A percentile compares a stretch with the other conserved stretches of the same genome.
These are phyloP conservation scores for Ustilago trichophora DNA, from an alignment of 1,284 basidiomycete species.

Conservation along the genomic window DNA sequence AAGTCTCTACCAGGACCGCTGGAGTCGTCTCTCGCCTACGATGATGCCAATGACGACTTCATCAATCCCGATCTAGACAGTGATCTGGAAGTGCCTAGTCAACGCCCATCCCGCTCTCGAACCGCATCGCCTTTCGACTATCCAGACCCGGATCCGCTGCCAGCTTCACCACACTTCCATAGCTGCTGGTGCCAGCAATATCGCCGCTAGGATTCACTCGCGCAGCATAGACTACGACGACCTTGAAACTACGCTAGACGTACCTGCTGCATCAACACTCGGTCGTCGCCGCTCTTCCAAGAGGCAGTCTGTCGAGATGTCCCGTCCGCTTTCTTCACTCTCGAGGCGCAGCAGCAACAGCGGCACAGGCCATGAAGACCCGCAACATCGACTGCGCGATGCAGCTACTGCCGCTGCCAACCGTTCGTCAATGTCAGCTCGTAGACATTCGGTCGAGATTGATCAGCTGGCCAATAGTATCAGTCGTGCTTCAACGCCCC, in stretches of 20 bases:
- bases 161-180: background rate
- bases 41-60: constrained; percentile 12
- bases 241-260: constrained; percentile 17
- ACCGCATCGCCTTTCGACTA: constrained; percentile 15
- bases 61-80: constrained; percentile 20
- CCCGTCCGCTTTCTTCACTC: constrained; percentile 14
- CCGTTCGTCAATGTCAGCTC: constrained; percentile 15
- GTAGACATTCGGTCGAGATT: constrained; percentile 27
- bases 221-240: background rate
- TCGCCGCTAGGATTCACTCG: background rate
- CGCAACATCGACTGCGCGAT: constrained; percentile 20
- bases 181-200: background rate
- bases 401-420: constrained; percentile 34
- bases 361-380: constrained; percentile 6
- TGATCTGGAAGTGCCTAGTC: constrained; percentile 16
- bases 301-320: constrained; percentile 15
- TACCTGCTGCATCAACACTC: background rate
- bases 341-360: constrained; percentile 29
- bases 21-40: constrained; percentile 19
- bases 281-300: constrained; percentile 9
- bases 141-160: background rate
- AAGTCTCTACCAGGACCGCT: constrained; percentile 33
- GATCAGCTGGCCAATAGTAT: constrained; percentile 26
- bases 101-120: constrained; percentile 10
- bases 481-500: constrained; percentile 28